Conservation (phyloP, 768 basidiomycete species). For the Phaeotremella skinneri region DNA sequence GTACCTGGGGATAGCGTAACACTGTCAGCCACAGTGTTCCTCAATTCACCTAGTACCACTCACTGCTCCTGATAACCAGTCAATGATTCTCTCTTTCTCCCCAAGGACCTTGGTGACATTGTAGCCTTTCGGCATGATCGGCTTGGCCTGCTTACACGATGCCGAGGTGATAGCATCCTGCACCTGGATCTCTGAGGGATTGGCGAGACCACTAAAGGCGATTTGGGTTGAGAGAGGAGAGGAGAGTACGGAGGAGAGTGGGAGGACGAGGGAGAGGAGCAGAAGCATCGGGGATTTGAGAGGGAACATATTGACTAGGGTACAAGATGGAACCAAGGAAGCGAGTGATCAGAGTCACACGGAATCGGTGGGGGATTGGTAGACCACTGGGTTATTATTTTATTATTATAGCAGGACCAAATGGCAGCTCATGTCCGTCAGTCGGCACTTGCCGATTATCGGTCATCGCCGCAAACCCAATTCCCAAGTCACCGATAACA, state of each 20-base stretch:
- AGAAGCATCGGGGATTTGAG: neutral
- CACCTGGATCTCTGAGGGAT: neutral
- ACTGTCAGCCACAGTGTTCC: neutral
- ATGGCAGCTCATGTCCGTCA: neutral
- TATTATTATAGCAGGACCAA: neutral
- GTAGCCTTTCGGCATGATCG: constrained; percentile 22
- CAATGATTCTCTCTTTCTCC: constrained; percentile 38
- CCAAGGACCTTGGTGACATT: constrained; percentile 20
- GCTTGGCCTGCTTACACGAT: constrained; percentile 21
- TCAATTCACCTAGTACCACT: constrained; percentile 2
- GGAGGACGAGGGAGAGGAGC: neutral
- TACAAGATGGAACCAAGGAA: neutral
- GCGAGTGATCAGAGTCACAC: too few species aligned
- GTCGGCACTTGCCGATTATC: neutral
- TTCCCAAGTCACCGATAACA: neutral
- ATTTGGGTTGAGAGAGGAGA: neutral
- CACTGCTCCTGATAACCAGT: constrained; percentile 36
- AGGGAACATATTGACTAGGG: neutral
- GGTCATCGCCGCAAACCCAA: neutral
- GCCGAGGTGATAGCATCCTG: constrained; percentile 5
- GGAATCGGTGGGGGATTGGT: too few species aligned
- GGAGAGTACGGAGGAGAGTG: neutral
- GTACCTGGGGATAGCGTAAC: constrained; percentile 12
- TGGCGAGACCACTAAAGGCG: neutral
- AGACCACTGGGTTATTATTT: too few species aligned